Evolutionary conservation across 257 asterid species (phyloP), one percentile per base, ranked within the genome.

Genomic region (Osmanthus fragrans): DNA sequence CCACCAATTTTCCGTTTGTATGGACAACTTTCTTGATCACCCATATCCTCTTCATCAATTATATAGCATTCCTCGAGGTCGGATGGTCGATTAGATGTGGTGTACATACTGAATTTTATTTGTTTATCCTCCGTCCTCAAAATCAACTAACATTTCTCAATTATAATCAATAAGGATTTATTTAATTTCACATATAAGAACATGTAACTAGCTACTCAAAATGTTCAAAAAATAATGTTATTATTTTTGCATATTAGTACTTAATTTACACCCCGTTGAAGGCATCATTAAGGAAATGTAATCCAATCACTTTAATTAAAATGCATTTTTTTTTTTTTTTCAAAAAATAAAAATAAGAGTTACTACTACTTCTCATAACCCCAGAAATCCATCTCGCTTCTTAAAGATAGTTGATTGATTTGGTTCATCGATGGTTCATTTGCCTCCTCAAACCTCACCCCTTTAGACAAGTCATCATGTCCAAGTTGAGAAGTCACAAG

Each of bases 301-400:
- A 73, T 54, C 51, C 70, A 73, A 30, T 56, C 30, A 45, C n/a
- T 18, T 30, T 0, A 74, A 33, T 11, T 19, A 19, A 74, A 73
- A 37, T 3, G 40, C 27, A 25, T 1, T 37, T 30, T 37, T 6
- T 1, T 37, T 30, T 37, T 6, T 5, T 54, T 23, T 54, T 18
- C 2, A 27, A 47, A 25, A 25, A 27, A 16, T 2, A 77, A 8
- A 27, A 56, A 70, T 54, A n/a, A 58, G 32, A 58, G 6, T 58
- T 11, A 2, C 16, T 5, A 23, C 77, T 84, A 83, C 81, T 88
- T 86, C 36, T 81, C 86, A 72, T 88, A 90, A 69, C 91, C 90
- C 96, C 98, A 94, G 66, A 94, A 90, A 80, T 92, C 94, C 90
- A 85, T 94, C 87, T 92, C 93, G 25, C 93, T 84, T 40, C 90